Conservation (phyloP, 1,139 yeast species). For the Arxiozyma bovina region DNA sequence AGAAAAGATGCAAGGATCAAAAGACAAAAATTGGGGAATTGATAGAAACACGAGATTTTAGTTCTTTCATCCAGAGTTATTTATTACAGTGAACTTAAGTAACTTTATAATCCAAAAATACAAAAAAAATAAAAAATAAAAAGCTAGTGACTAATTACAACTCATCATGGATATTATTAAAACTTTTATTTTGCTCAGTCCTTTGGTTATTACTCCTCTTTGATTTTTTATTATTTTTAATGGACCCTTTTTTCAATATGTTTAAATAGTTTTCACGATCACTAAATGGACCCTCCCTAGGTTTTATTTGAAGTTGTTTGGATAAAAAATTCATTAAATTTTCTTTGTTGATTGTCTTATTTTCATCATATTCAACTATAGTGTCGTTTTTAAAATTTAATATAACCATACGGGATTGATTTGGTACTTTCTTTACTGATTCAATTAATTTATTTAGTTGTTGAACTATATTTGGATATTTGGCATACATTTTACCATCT, state of each 20-base stretch:
- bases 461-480: conserved; percentile 14
- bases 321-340: conserved; percentile 17
- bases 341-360: conserved; percentile 13
- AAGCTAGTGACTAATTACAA: neutral
- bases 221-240: conserved; percentile 7
- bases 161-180: neutral
- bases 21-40: no score
- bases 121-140: no score
- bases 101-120: no score
- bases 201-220: neutral
- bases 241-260: conserved; percentile 10
- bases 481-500: neutral
- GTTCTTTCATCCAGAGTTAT: neutral
- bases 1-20: no score
- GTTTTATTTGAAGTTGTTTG: conserved; percentile 11
- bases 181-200: neutral
- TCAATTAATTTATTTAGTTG: conserved; percentile 11
- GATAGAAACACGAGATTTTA: no score
- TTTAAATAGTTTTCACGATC: conserved; percentile 19
- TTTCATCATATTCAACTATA: conserved; percentile 13
- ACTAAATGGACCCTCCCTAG: conserved; percentile 28
- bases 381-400: conserved; percentile 19
- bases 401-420: conserved; percentile 15
- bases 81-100: no score
- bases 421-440: conserved; percentile 8